A percentile compares a stretch with the other conserved stretches of the same genome.
Evolutionary conservation across 2,329 filamentous ascomycete species (phyloP).

Genomic region (Ophiostoma montium): DNA sequence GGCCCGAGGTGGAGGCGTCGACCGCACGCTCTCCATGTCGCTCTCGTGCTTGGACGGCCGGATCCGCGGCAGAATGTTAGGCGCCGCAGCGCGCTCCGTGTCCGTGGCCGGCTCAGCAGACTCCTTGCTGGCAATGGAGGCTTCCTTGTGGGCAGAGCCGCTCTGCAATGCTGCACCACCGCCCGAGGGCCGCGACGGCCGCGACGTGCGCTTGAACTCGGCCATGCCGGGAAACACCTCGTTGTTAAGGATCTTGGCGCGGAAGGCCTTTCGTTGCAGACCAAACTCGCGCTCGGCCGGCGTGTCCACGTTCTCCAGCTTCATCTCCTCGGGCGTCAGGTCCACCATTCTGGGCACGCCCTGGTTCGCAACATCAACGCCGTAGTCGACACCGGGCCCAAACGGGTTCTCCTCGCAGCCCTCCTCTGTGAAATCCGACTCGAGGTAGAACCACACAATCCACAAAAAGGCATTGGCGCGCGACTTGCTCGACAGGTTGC

Average conservation of each 20-base stretch:
- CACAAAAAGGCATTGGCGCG: slow-evolving; percentile 83
- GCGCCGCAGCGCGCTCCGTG: slow-evolving; percentile 37
- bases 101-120: slow-evolving; percentile 19
- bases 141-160: slow-evolving; percentile 13
- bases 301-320: slow-evolving; percentile 60
- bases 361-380: slow-evolving; percentile 49
- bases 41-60: slow-evolving; percentile 48
- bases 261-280: slow-evolving; percentile 56
- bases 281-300: slow-evolving; percentile 57
- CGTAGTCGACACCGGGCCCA: slow-evolving; percentile 55
- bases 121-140: slow-evolving; percentile 12
- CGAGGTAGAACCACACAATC: slow-evolving; percentile 98
- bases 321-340: slow-evolving; percentile 52
- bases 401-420: slow-evolving; percentile 86
- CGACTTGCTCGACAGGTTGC: slow-evolving; percentile 65
- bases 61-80: slow-evolving; percentile 44
- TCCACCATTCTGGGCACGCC: slow-evolving; percentile 53
- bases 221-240: slow-evolving; percentile 54
- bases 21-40: slow-evolving; percentile 37
- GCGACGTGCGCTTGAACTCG: slow-evolving; percentile 40
- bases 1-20: slow-evolving; percentile 34
- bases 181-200: slow-evolving; percentile 18
- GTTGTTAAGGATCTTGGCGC: slow-evolving; percentile 59
- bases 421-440: slow-evolving; percentile 84
- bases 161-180: slow-evolving; percentile 9